Percentiles rank a stretch among this genome's conserved stretches.
These are phyloP conservation scores for Crucihimalaya himalaica DNA, from an alignment of 345 rosid genomes.

Conservation along the genomic window DNA sequence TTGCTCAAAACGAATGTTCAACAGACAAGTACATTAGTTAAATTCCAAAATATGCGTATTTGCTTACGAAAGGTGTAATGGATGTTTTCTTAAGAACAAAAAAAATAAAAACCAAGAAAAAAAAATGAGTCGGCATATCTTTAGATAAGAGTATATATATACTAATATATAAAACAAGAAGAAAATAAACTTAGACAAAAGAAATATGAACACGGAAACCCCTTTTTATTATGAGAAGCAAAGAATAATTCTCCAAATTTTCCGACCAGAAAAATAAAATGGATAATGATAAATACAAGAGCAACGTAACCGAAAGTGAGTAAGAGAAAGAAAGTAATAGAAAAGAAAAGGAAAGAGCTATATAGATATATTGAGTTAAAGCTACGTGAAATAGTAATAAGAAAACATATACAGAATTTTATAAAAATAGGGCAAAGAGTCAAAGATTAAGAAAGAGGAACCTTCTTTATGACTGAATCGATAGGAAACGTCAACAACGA, in stretches of 20 bases:
- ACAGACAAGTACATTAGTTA: background rate
- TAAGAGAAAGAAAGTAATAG: conserved; percentile 22
- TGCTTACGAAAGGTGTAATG: background rate
- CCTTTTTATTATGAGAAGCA: conserved; percentile 31
- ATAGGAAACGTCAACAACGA: conserved; percentile 38
- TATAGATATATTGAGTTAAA: background rate
- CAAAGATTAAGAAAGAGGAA: conserved; percentile 39
- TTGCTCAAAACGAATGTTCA: background rate
- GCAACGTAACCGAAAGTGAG: conserved; percentile 37
- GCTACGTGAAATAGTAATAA: background rate
- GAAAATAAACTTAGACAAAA: background rate
- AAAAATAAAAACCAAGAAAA: background rate
- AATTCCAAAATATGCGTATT: background rate
- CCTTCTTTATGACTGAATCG: conserved; percentile 26
- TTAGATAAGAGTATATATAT: background rate
- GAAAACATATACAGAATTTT: background rate
- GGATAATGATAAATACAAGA: conserved; percentile 31
- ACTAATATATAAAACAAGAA: background rate
- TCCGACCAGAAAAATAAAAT: conserved; percentile 27
- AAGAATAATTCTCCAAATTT: conserved; percentile 20
- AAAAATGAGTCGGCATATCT: conserved; percentile 3
- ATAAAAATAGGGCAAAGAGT: background rate
- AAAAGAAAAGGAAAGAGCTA: conserved; percentile 4
- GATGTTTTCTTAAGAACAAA: background rate
- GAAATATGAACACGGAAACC: conserved; percentile 36